A percentile compares a stretch with the other conserved stretches of the same genome.
phyloP scores from a whole-genome alignment of 805 yeast genomes.

The Cyberlindnera xylosilytica region DNA sequence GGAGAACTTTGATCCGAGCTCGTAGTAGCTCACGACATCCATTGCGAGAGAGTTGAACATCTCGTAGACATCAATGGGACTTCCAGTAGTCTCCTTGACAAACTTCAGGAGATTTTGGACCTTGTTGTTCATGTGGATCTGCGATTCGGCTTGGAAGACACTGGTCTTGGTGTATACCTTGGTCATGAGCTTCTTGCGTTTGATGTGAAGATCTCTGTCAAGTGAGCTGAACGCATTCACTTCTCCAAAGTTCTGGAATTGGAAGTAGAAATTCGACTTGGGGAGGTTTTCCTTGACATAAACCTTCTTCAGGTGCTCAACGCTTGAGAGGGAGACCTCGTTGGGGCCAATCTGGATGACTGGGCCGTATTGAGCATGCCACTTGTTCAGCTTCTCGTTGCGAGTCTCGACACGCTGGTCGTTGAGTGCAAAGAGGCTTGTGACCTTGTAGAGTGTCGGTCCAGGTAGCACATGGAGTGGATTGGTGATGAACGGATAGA shows the following conservation, averaged over 20 bases:
- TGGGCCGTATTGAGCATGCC: slow-evolving; percentile 59
- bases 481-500: slow-evolving; percentile 46
- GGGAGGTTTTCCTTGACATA: slow-evolving; percentile 54
- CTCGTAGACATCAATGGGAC: slow-evolving; percentile 51
- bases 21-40: slow-evolving; percentile 63
- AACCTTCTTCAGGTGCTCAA: slow-evolving; percentile 48
- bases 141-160: slow-evolving; percentile 33
- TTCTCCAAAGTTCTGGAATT: slow-evolving; percentile 56
- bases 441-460: slow-evolving; percentile 48
- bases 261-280: slow-evolving; percentile 54
- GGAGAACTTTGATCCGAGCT: slow-evolving; percentile 50
- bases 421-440: slow-evolving; percentile 39
- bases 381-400: slow-evolving; percentile 42
- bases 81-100: slow-evolving; percentile 10
- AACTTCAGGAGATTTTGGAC: slow-evolving; percentile 28
- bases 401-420: slow-evolving; percentile 47
- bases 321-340: slow-evolving; percentile 57
- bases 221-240: slow-evolving; percentile 58
- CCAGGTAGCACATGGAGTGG: slow-evolving; percentile 57
- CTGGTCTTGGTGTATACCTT: slow-evolving; percentile 44
- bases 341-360: slow-evolving; percentile 59
- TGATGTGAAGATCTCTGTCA: slow-evolving; percentile 45
- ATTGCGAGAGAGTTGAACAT: slow-evolving; percentile 70
- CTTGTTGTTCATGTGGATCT: slow-evolving; percentile 32
- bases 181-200: slow-evolving; percentile 37